Conservation (phyloP, 345 rosid genomes). For the Pistacia integerrima region DNA sequence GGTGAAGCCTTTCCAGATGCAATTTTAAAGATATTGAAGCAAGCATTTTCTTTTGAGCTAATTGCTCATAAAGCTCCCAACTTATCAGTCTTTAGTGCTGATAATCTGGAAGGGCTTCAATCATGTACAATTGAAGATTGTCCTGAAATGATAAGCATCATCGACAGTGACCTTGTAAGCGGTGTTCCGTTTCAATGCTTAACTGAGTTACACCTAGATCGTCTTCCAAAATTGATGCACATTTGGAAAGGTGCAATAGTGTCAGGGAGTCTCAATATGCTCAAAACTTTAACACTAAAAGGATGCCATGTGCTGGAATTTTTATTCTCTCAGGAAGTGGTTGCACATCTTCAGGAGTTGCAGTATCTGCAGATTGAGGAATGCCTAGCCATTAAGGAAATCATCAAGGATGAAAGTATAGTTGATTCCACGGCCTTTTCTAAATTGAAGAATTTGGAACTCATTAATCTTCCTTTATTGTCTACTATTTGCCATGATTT, state of each 20-base stretch:
- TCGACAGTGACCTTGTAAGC: neutral
- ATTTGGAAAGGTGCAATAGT: neutral
- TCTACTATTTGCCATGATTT: no score
- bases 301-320: neutral
- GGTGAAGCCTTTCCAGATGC: neutral
- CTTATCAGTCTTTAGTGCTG: conserved; percentile 14
- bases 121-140: conserved; percentile 23
- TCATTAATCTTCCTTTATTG: no score
- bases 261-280: neutral
- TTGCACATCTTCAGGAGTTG: neutral
- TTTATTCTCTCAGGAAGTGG: neutral
- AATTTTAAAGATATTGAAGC: conserved; percentile 12
- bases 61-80: conserved; percentile 16
- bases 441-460: no score
- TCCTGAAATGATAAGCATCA: conserved; percentile 15
- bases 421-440: no score
- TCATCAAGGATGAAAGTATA: no score
- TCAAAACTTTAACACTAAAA: neutral
- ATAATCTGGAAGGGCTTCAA: conserved; percentile 21
- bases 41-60: conserved; percentile 25
- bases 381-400: neutral
- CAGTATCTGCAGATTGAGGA: neutral
- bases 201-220: neutral
- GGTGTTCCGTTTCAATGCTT: neutral
- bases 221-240: neutral